Evolutionary conservation across 2,329 filamentous ascomycete species (phyloP).

Genomic region (Bipolaris victoriae): DNA sequence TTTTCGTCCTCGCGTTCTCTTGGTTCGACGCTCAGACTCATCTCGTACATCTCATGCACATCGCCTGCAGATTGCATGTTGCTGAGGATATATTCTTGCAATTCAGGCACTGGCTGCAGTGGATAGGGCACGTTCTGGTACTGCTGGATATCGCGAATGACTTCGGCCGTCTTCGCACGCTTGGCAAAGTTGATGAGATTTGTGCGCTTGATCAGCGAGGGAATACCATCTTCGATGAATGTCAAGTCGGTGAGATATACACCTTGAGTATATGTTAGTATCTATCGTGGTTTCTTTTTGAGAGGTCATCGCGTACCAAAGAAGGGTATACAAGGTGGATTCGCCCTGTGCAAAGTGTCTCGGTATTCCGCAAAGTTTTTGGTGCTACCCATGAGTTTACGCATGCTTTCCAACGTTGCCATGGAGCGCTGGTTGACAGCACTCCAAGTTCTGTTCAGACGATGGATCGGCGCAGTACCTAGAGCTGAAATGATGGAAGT

Average conservation of each 20-base stretch:
- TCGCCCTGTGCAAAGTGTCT: constrained; percentile 88
- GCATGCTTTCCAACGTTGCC: constrained; percentile 84
- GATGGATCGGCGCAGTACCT: constrained; percentile 91
- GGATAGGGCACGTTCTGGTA: constrained; percentile 98
- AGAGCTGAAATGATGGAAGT: constrained; percentile 98
- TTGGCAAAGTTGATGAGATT: constrained; percentile 99
- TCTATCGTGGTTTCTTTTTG: not conserved
- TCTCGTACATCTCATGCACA: constrained; percentile 99
- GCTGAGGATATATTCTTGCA: constrained; percentile 95
- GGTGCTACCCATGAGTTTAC: constrained; percentile 91
- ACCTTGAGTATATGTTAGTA: constrained; percentile 58
- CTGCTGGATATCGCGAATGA: constrained; percentile 97
- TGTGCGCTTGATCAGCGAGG: constrained; percentile 93
- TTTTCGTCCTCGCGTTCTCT: constrained; percentile 98
- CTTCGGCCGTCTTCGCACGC: constrained; percentile 95
- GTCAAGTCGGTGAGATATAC: constrained; percentile 97
- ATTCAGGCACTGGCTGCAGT: constrained; percentile 83
- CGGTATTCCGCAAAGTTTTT: constrained; percentile 98
- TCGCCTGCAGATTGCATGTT: constrained; percentile 96
- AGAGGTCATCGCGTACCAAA: constrained; percentile 69
- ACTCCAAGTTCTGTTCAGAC: constrained; percentile 91
- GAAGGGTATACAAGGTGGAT: constrained; percentile 97
- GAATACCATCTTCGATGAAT: constrained; percentile 98
- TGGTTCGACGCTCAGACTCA: constrained; percentile 90
- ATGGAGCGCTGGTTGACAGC: constrained; percentile 87